Base-by-base conservation (phyloP, 331 rosid species). In the Rosa hybrid region DNA sequence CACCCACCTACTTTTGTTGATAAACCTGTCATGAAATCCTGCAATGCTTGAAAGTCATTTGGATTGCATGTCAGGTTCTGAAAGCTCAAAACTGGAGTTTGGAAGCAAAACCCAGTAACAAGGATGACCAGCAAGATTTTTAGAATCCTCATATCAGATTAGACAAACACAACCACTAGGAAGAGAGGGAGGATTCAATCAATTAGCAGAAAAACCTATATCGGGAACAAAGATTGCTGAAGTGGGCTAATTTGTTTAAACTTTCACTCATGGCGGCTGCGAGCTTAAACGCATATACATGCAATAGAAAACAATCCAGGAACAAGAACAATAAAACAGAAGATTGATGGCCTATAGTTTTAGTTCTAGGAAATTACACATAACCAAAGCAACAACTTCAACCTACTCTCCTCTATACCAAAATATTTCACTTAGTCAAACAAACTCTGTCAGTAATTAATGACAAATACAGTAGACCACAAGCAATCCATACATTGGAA, bases 11-110 rank as follows among this genome's bases (percentile, higher is more conserved):
- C 56, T 21, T 25, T 12, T 0, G 69, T 60, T 16, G 81, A 49
- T n/a, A 80, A 38, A 45, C 67, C 79, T 1, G 12, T 57, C 79
- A 53, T 49, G 62, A 80, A 77, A 50, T 74, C 81, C 34, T 21
- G 68, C 81, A 83, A 56, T 9, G 83, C 83, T n/a, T 30, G 46
- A 38, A 73, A 21, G 59, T 78, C 86, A 41, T 74, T 72, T 10
- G 68, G 70, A 71, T 72, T 56, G 70, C 82, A 82, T 5, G 77
- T 39, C 68, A 76, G 71, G 69, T 76, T 80, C 77, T 73, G 80
- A 39, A 71, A 68, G 65, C 73, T 81, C 71, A 42, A 80, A 84
- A 51, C 56, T 39, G 6, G 79, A 49, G 57, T 62, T 80, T 81
- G 81, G 56, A 77, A 68, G 70, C 75, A 73, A 9, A 83, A 62